Evolutionary conservation across 441 rosid species (phyloP), one percentile per base, ranked within the genome.

Genomic region (Populus hybrid): DNA sequence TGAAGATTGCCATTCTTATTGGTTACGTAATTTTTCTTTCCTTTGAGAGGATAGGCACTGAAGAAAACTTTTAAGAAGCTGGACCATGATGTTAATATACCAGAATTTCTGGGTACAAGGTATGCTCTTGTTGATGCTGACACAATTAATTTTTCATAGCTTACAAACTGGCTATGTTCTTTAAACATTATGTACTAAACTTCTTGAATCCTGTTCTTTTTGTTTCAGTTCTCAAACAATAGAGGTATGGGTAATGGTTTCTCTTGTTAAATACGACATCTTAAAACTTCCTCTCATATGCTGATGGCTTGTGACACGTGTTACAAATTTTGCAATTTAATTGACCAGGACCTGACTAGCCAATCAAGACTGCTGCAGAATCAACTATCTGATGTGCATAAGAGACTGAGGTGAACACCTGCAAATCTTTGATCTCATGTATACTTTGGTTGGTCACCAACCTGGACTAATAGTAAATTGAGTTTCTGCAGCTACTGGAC

Each of bases 51-150:
- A 66, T 86, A 92, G 98, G 93, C 88, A 64, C 83, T 92, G 73
- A 94, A 87, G 83, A 94, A 90, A 80, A 94, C 91, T 12, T 92
- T 92, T 76, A 82, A 82, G 89, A 94, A 91, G 85, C 85, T 87
- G 86, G 93, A 92, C 75, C 98, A 92, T 73, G 96, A 91, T 81
- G 92, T 94, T 75, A 91, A 91, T 84, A 77, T 92, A 79, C 80
- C 90, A 74, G 94, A 89, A 72, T 94, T 91, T 84, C 75, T 94
- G 71, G 90, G 91, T 71, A 71, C 88, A 81, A 87, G 97, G 98
- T 94, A 76, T 38, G 77, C 81, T 20, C 63, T 21, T 66, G 28
- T 70, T 57, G 28, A 9, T 67, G 23, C 59, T 59, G 35, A n/a
- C 38, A 10, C 18, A 34, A 1, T 23, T 28, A 38, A 57, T 59